A percentile compares a stretch with the other conserved stretches of the same genome.
phyloP scores from a whole-genome alignment of 2,329 filamentous ascomycete genomes.

The Lasiodiplodia hormozganensis region DNA sequence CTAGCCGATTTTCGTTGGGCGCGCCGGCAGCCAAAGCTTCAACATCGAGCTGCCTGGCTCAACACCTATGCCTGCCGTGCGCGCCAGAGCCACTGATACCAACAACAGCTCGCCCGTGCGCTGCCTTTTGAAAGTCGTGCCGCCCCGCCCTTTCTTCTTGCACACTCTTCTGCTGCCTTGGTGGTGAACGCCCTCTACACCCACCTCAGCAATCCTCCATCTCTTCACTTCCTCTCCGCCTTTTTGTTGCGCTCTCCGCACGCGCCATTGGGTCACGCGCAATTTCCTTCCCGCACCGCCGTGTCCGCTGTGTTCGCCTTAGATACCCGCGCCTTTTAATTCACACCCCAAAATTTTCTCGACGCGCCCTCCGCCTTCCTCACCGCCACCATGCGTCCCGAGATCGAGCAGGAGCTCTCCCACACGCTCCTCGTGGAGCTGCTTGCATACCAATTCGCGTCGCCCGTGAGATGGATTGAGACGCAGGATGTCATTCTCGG shows the following conservation, averaged over 20 bases:
- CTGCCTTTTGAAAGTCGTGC: conserved; percentile 20
- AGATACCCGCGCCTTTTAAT: conserved; percentile 29
- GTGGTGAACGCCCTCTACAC: conserved; percentile 32
- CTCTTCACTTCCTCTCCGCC: conserved; percentile 29
- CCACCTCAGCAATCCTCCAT: conserved; percentile 31
- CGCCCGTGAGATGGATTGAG: conserved; percentile 99
- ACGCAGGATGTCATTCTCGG: conserved; percentile 99
- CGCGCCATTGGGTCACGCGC: conserved; percentile 25
- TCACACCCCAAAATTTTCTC: conserved; percentile 23
- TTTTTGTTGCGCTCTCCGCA: conserved; percentile 33
- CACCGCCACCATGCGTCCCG: conserved; percentile 77
- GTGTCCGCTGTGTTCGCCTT: conserved; percentile 15
- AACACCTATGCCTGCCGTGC: conserved; percentile 23
- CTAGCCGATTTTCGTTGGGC: conserved; percentile 32
- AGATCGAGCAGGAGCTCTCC: conserved; percentile 98
- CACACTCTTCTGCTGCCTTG: conserved; percentile 34
- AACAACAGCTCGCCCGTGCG: conserved; percentile 20
- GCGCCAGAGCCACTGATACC: conserved; percentile 12
- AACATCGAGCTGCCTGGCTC: conserved; percentile 23
- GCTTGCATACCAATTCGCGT: conserved; percentile 98
- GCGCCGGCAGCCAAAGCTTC: conserved; percentile 26
- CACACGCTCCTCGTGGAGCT: conserved; percentile 98
- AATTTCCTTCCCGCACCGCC: conserved; percentile 2
- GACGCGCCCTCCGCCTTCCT: conserved; percentile 11
- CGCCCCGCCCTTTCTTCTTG: conserved; percentile 30